Base-by-base conservation (phyloP, 192 early-diverging fungal genomes). In the Obelidium mucronatum region DNA sequence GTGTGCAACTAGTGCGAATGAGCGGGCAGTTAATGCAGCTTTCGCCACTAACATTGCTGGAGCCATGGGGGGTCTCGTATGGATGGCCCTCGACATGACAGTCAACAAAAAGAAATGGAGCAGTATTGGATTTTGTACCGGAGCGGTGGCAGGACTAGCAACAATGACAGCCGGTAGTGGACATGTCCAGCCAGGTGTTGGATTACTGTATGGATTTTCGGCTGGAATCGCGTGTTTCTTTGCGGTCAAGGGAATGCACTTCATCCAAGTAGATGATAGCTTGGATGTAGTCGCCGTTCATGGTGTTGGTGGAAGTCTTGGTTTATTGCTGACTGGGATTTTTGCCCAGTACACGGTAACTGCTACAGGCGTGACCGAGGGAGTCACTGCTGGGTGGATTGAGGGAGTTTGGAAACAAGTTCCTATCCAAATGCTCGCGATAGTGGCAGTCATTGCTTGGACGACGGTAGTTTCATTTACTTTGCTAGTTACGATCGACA, bases 151-250 rank as follows among this genome's bases (percentile, higher is more conserved):
- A 2, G 94, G 93, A 33, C 84, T 95, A 76, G 94, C 92, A 0
- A 90, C 88, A 39, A 91, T 95, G 60, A 95, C 94, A 30, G 93
- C 94, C 0, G 94, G 87, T 5, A 81, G 90, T 37, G 92, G 93
- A 55, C 90, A 83, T 60, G 91, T 94, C 22, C 83, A 81, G 48
- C 86, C 90, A 28, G 90, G 89, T 67, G 90, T 90, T 35, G 81
- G 93, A 1, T 67, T 94, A 28, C 88, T 89, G 56, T 91, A 92
- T 87, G 94, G 94, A 34, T 65, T 83, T 22, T 68, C 91, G 36
- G 89, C 90, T 2, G 87, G 84, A 15, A 67, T 89, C 54, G 90
- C 30, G n/a, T 78, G 90, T 82, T 91, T 91, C 79, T 78, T 87
- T 40, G 87, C 85, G 42, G 82, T 91, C 28, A 78, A 84, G 37